phyloP scores from a whole-genome alignment of 805 yeast species.

The Cyberlindnera maritima region DNA sequence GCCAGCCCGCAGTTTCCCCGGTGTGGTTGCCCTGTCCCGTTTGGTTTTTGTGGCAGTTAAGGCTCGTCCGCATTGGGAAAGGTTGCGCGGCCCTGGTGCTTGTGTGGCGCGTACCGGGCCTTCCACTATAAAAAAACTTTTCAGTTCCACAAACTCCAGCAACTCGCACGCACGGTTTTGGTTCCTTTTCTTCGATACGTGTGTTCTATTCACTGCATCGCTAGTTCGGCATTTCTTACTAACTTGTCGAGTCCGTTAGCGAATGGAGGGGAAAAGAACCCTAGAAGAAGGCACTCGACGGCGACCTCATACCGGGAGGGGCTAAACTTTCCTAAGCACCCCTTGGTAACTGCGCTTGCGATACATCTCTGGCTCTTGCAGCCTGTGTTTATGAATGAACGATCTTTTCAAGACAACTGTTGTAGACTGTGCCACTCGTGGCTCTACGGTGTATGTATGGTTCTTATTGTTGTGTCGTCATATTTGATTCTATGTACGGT shows the following conservation, averaged over 20 bases:
- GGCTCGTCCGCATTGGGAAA: background rate
- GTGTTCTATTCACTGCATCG: conserved; percentile 47
- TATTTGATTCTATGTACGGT: too few species aligned
- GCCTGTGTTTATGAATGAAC: background rate
- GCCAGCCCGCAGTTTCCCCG: background rate
- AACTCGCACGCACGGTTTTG: background rate
- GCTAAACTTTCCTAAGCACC: conserved; percentile 19
- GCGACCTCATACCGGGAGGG: conserved; percentile 39
- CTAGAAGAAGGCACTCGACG: conserved; percentile 32
- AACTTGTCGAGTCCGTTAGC: conserved; percentile 25
- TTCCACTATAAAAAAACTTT: background rate
- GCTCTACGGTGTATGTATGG: too few species aligned
- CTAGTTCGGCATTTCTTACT: conserved; percentile 15
- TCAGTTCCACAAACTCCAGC: background rate
- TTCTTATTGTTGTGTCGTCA: too few species aligned
- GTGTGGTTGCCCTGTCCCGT: background rate
- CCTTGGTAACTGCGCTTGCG: conserved; percentile 41
- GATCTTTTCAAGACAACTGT: background rate
- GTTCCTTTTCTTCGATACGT: conserved; percentile 35
- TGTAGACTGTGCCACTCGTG: too few species aligned
- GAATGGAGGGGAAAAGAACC: conserved; percentile 46
- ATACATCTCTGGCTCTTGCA: conserved; percentile 31
- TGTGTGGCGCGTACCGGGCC: background rate
- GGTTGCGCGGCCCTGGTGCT: conserved; percentile 6
- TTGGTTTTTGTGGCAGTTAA: background rate